A percentile compares a stretch with the other conserved stretches of the same genome.
These are phyloP conservation scores for Alternaria atra DNA, from an alignment of 2,329 filamentous ascomycete genomes.

Conservation along the genomic window DNA sequence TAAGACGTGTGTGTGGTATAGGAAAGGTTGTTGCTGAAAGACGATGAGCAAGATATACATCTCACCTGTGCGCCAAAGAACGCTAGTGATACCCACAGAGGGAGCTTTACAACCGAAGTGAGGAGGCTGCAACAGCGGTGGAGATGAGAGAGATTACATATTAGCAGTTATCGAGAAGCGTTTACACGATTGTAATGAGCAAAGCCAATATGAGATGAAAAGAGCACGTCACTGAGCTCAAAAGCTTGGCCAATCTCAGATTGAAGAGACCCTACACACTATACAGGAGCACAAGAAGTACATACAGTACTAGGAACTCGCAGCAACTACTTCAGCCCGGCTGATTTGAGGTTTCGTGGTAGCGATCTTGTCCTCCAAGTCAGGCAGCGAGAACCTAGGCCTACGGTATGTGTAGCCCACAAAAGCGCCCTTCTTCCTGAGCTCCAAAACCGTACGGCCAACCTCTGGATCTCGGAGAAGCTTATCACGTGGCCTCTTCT, in stretches of 20 bases:
- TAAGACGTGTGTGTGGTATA: background rate
- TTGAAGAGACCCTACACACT: background rate
- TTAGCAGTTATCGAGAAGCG: background rate
- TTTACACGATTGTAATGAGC: background rate
- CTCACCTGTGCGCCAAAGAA: background rate
- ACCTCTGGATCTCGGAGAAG: conserved; percentile 77
- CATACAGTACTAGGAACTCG: conserved; percentile 5
- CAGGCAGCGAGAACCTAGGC: conserved; percentile 47
- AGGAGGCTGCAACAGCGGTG: background rate
- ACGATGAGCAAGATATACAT: background rate
- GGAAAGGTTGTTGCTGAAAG: background rate
- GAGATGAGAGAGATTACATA: background rate
- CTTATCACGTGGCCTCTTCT: conserved; percentile 83
- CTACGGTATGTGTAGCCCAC: conserved; percentile 87
- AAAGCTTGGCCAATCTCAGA: background rate
- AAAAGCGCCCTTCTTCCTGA: conserved; percentile 85
- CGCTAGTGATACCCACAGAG: background rate
- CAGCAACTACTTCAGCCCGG: conserved; percentile 13
- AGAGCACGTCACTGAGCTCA: background rate
- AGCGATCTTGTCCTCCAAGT: conserved; percentile 35
- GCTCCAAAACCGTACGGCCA: conserved; percentile 74
- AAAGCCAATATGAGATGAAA: background rate
- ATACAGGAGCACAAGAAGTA: background rate
- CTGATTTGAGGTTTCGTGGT: conserved; percentile 2
- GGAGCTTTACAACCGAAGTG: background rate